Conservation (phyloP, 768 basidiomycete genomes). For the Tulasnella sp. region DNA sequence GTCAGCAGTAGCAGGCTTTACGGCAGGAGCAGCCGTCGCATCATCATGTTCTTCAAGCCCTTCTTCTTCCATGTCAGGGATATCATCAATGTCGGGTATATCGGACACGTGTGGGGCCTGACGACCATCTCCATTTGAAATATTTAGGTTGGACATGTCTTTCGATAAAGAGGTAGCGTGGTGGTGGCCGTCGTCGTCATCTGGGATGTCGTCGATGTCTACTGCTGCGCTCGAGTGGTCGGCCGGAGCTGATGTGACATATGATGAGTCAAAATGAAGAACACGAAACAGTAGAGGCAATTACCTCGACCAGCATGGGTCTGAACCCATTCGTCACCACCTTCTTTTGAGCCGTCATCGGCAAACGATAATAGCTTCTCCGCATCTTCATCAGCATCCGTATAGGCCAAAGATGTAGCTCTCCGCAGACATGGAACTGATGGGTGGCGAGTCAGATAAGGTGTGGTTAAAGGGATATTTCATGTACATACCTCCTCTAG, state of each 20-base stretch:
- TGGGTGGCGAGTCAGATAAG: not conserved
- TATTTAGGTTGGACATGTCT: conserved; percentile 12
- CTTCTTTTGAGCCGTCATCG: conserved; percentile 41
- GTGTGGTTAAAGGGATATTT: not conserved
- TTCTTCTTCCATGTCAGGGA: conserved; percentile 99
- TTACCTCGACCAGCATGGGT: conserved; percentile 71
- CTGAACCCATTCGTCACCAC: conserved; percentile 90
- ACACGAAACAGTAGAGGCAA: not conserved
- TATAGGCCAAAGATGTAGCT: conserved; percentile 83
- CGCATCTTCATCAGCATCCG: conserved; percentile 91
- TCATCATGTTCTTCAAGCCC: conserved; percentile 80
- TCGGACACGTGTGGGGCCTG: conserved; percentile 27
- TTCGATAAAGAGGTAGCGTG: conserved; percentile 12
- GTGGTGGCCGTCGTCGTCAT: conserved; percentile 40
- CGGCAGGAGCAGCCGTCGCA: conserved; percentile 51
- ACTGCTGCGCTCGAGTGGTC: conserved; percentile 26
- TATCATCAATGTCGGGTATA: conserved; percentile 92
- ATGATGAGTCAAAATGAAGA: not conserved
- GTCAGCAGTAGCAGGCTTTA: conserved; percentile 35
- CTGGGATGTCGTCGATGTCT: conserved; percentile 75
- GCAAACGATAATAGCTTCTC: conserved; percentile 78
- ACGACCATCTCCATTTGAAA: conserved; percentile 6
- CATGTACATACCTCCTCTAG: conserved; percentile 45
- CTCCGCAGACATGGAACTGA: conserved; percentile 86
- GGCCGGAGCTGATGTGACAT: not conserved